Evolutionary conservation across 2,329 filamentous ascomycete species (phyloP), one percentile per base, ranked within the genome.

Genomic region (Fusarium incarnatum): DNA sequence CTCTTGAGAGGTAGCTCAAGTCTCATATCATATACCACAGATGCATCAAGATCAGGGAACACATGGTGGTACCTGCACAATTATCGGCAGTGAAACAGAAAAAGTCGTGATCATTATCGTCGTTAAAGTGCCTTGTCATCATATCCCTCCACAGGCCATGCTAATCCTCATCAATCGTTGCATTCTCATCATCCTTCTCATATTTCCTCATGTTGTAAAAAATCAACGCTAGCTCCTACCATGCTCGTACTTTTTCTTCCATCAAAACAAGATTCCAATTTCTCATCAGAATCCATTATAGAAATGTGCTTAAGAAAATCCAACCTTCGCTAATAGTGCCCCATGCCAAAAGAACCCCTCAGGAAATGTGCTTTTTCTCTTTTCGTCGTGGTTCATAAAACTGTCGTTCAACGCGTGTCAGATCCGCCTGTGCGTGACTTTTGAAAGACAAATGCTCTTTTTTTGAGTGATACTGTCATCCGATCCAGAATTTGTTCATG

Each of bases 101-200:
- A 63, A 56, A 50, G 48, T 74, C 70, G 53, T 75, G 60, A 74
- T 75, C 73, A 72, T 75, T 75, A 71, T 74, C 30, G 60, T 75
- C 73, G 70, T 75, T 59, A 73, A 61, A 69, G 60, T 67, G 50
- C 66, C 72, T 73, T 68, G 56, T 74, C 73, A 71, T 74, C 60
- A 68, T 72, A 65, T 66, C 63, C 61, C 57, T 55, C 52, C 69
- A 55, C 58, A 44, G 27, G 42, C 52, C 68, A 61, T 59, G 41
- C 61, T 64, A 56, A 32, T 75, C 67, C 46, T 68, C 63, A 47
- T 70, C 64, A 62, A 40, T 60, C 70, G 64, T 73, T 56, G 32
- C 61, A 63, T 47, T 66, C 65, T 62, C 53, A 57, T 63, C 27
- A 37, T 62, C 60, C 32, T 61, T 57, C 61, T 30, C 50, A 55